Percentiles rank a stretch among this genome's conserved stretches.
phyloP scores from a whole-genome alignment of 768 basidiomycete genomes.

The Pisolithus orientalis region DNA sequence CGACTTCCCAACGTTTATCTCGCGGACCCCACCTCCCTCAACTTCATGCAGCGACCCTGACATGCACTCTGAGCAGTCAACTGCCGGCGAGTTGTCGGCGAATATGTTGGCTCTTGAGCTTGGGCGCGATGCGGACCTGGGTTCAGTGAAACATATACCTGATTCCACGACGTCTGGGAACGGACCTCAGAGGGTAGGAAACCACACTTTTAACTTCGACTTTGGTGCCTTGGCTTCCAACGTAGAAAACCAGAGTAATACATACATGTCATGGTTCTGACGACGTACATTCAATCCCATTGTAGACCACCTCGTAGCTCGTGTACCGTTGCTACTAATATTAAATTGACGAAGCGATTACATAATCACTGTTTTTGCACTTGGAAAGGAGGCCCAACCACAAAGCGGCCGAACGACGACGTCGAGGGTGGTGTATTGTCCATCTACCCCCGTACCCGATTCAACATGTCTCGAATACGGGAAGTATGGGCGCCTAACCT shows the following conservation, averaged over 20 bases:
- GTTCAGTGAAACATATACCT: conserved; percentile 11
- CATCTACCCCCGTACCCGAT: conserved; percentile 2
- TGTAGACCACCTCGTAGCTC: background rate
- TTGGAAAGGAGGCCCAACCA: no score
- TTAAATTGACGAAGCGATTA: conserved; percentile 11
- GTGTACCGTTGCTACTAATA: background rate
- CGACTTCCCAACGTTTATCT: conserved; percentile 18
- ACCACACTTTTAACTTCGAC: conserved; percentile 56
- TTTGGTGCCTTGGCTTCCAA: conserved; percentile 52
- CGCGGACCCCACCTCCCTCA: conserved; percentile 9
- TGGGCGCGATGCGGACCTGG: conserved; percentile 22
- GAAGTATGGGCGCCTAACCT: conserved; percentile 96
- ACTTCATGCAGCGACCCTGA: conserved; percentile 12
- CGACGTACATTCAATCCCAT: background rate
- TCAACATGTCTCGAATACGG: conserved; percentile 73
- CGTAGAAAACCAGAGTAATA: conserved; percentile 48
- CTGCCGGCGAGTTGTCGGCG: conserved; percentile 23
- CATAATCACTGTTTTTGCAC: conserved; percentile 11
- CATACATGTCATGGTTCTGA: conserved; percentile 67
- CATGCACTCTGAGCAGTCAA: conserved; percentile 12
- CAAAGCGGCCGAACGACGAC: no score
- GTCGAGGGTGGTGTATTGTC: background rate
- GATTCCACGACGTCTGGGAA: conserved; percentile 15
- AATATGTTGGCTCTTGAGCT: conserved; percentile 28
- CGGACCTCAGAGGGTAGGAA: conserved; percentile 38